phyloP scores from a whole-genome alignment of 2,329 filamentous ascomycete species.

The Canariomyces notabilis region DNA sequence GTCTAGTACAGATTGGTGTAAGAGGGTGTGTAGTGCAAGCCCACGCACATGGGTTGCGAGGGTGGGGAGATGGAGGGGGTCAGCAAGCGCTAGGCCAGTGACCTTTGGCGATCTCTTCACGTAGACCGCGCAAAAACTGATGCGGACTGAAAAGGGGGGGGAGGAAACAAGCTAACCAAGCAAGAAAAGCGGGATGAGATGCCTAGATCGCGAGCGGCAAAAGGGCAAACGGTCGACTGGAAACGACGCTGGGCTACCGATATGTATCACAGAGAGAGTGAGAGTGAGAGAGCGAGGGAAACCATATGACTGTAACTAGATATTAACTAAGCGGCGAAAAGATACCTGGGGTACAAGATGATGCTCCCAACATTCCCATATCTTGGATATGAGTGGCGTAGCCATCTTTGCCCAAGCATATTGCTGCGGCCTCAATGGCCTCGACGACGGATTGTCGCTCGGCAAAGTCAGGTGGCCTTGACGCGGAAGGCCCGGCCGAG shows the following conservation, averaged over 20 bases:
- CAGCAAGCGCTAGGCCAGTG: background rate
- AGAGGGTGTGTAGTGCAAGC: slow-evolving; percentile 14
- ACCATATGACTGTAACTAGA: slow-evolving; percentile 13
- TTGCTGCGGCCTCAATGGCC: slow-evolving; percentile 27
- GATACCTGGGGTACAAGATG: slow-evolving; percentile 4
- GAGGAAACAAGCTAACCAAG: background rate
- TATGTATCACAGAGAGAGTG: slow-evolving; percentile 1
- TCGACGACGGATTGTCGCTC: slow-evolving; percentile 23
- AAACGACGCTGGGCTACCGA: background rate
- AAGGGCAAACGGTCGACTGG: background rate
- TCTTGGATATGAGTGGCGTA: slow-evolving; percentile 32
- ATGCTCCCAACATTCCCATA: slow-evolving; percentile 7
- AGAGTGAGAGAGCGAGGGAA: slow-evolving; percentile 15
- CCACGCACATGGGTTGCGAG: slow-evolving; percentile 9
- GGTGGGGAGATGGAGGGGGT: slow-evolving; percentile 4
- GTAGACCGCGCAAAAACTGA: background rate
- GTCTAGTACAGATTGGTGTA: background rate
- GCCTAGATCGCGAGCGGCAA: background rate
- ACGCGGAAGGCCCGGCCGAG: slow-evolving; percentile 21
- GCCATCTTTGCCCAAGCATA: slow-evolving; percentile 29
- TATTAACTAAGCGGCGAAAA: slow-evolving; percentile 14
- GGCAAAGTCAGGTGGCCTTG: slow-evolving; percentile 27
- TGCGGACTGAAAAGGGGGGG: background rate
- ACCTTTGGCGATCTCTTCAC: no score
- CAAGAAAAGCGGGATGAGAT: background rate